phyloP scores from a whole-genome alignment of 805 yeast genomes.

The Saccharomycopsis microspora region DNA sequence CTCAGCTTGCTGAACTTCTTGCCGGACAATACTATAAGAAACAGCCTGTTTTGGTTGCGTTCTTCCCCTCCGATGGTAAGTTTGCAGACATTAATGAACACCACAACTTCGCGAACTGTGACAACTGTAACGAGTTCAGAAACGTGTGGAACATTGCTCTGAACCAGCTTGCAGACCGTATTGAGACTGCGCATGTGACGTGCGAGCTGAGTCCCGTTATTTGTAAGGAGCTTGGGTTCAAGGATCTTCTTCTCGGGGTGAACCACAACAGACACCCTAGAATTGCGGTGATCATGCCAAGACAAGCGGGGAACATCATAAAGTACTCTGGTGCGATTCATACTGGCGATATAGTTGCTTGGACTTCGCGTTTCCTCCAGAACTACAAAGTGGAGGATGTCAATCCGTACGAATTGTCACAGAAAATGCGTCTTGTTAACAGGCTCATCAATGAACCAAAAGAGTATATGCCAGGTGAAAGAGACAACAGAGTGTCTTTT shows the following conservation, averaged over 20 bases:
- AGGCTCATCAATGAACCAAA: constrained; percentile 22
- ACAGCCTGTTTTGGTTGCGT: constrained; percentile 46
- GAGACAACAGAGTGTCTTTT: constrained; percentile 36
- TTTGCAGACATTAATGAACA: constrained; percentile 24
- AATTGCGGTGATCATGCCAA: constrained; percentile 43
- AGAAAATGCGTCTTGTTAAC: constrained; percentile 21
- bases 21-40: constrained; percentile 33
- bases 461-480: constrained; percentile 21
- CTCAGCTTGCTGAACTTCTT: constrained; percentile 34
- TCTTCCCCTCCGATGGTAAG: constrained; percentile 48
- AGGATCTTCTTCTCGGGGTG: constrained; percentile 19
- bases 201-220: constrained; percentile 40
- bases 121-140: constrained; percentile 39
- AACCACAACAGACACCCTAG: constrained; percentile 25
- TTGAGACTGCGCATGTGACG: constrained; percentile 45
- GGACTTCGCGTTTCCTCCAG: constrained; percentile 33
- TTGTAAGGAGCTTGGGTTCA: constrained; percentile 41
- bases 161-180: constrained; percentile 30
- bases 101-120: constrained; percentile 32
- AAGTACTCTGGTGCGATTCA: constrained; percentile 25
- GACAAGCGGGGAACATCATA: constrained; percentile 35
- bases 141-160: constrained; percentile 49
- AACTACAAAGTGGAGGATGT: constrained; percentile 31
- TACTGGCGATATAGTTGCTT: constrained; percentile 28
- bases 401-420: constrained; percentile 15